These are phyloP conservation scores for Pseudonitzschia delicatissima DNA, from an alignment of 108 stramenopile genomes.

Conservation along the genomic window DNA sequence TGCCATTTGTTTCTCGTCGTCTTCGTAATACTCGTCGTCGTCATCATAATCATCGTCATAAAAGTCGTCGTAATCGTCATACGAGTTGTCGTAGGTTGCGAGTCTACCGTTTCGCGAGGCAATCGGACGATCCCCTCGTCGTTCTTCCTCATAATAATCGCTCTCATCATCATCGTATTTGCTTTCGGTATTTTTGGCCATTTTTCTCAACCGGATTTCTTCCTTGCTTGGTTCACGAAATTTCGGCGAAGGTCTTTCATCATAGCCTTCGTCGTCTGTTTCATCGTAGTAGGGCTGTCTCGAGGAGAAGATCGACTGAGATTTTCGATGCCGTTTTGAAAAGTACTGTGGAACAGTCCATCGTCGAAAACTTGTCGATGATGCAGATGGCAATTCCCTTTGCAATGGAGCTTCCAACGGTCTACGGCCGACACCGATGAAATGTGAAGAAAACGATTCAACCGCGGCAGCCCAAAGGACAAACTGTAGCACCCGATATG, in stretches of 20 bases:
- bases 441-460: background rate
- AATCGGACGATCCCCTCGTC: constrained; percentile 8
- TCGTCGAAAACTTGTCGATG: no score
- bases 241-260: background rate
- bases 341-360: background rate
- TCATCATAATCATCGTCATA: constrained; percentile 35
- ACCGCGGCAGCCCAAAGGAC: background rate
- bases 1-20: background rate
- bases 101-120: background rate
- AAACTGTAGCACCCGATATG: background rate
- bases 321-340: background rate
- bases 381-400: no score
- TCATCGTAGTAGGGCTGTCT: constrained; percentile 4
- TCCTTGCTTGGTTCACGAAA: constrained; percentile 1
- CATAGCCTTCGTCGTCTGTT: background rate
- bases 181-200: constrained; percentile 5
- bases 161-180: constrained; percentile 3
- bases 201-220: constrained; percentile 2
- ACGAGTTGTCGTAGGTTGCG: background rate
- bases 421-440: background rate
- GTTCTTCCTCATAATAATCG: constrained; percentile 7
- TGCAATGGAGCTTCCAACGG: no score
- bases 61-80: constrained; percentile 26
- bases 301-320: background rate
- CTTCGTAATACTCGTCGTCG: constrained; percentile 35